Conservation (phyloP, 768 basidiomycete species). For the Lactarius deliciosus region DNA sequence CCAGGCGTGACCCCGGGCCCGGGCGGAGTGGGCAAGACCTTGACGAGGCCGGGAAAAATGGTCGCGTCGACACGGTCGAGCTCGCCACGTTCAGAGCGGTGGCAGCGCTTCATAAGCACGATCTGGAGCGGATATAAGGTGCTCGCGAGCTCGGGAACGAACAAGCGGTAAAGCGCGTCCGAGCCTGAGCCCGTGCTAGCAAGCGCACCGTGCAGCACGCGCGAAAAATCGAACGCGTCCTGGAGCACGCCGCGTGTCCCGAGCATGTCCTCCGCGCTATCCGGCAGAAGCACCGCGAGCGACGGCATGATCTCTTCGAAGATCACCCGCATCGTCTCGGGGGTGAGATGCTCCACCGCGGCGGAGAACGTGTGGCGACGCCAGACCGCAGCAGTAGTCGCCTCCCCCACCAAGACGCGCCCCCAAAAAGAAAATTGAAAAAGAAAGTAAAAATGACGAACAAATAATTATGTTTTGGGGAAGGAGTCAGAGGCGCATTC, state of each 20-base stretch:
- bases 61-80: slow-evolving; percentile 76
- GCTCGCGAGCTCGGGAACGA: slow-evolving; percentile 79
- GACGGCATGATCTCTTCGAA: slow-evolving; percentile 72
- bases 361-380: slow-evolving; percentile 87
- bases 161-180: slow-evolving; percentile 82
- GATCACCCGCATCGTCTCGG: slow-evolving; percentile 65
- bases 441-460: not conserved
- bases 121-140: slow-evolving; percentile 31
- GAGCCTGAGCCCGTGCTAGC: slow-evolving; percentile 46
- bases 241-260: slow-evolving; percentile 60
- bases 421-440: no score
- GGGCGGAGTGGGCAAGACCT: slow-evolving; percentile 52
- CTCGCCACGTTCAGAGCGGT: slow-evolving; percentile 71
- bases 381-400: slow-evolving; percentile 86
- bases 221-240: slow-evolving; percentile 75
- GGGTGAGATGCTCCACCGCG: slow-evolving; percentile 72
- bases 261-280: slow-evolving; percentile 33
- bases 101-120: slow-evolving; percentile 62
- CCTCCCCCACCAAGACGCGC: slow-evolving; percentile 52
- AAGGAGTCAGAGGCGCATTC: not conserved
- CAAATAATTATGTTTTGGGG: no score
- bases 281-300: slow-evolving; percentile 52
- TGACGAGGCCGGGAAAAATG: slow-evolving; percentile 84
- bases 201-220: slow-evolving; percentile 78
- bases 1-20: slow-evolving; percentile 39